Conservation (phyloP, 2,329 filamentous ascomycete genomes). For the Trichocomaceae sp. region DNA sequence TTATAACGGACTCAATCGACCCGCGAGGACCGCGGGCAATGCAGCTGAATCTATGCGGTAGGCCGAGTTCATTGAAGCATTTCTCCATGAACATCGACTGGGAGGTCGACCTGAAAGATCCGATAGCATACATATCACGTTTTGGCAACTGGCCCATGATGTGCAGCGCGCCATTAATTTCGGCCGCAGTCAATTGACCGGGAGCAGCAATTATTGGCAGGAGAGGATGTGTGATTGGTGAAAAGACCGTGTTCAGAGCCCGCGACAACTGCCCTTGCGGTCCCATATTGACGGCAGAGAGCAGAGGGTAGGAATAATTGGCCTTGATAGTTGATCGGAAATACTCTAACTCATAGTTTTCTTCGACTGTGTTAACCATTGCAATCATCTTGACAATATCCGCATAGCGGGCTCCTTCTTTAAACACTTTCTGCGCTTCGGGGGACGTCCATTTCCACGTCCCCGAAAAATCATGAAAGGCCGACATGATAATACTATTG, state of each 20-base stretch:
- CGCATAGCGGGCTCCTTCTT: conserved; percentile 64
- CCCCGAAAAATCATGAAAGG: conserved; percentile 82
- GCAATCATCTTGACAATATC: conserved; percentile 91
- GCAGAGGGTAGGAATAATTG: conserved; percentile 63
- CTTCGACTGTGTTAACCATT: conserved; percentile 71
- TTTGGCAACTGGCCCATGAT: conserved; percentile 74
- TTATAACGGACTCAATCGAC: conserved; percentile 64
- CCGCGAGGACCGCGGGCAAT: conserved; percentile 64
- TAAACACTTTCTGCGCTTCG: conserved; percentile 65
- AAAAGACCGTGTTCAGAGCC: conserved; percentile 78
- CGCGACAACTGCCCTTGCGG: conserved; percentile 78
- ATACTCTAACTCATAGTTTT: conserved; percentile 86
- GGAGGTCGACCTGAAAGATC: conserved; percentile 63
- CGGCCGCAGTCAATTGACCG: conserved; percentile 75
- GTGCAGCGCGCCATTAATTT: conserved; percentile 73
- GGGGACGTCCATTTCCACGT: conserved; percentile 75
- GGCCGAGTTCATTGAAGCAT: conserved; percentile 72
- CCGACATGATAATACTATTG: conserved; percentile 81
- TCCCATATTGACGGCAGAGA: conserved; percentile 84
- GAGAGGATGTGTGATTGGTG: conserved; percentile 78
- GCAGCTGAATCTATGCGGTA: conserved; percentile 73
- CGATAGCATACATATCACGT: conserved; percentile 74
- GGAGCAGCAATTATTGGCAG: conserved; percentile 78
- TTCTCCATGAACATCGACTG: conserved; percentile 83
- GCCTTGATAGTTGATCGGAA: conserved; percentile 71